These are phyloP conservation scores for Protea cynaroides DNA, from an alignment of 164 flowering plant genomes.

Conservation along the genomic window DNA sequence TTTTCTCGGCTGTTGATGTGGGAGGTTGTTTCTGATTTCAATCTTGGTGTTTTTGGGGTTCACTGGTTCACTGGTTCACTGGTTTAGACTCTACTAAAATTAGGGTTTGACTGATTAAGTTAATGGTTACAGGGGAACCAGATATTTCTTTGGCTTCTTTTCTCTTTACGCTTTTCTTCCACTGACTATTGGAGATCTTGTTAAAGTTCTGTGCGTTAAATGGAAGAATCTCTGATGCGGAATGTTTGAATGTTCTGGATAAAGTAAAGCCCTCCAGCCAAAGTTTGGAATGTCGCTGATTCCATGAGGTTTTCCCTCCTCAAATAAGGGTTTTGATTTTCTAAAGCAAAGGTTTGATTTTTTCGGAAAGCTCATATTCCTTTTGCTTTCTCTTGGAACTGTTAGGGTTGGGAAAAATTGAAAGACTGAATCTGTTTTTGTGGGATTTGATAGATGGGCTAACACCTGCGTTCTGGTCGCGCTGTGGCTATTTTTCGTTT, in stretches of 20 bases:
- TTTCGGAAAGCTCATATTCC: background rate
- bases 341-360: background rate
- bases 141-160: background rate
- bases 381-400: slow-evolving; percentile 1
- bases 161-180: background rate
- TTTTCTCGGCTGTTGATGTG: background rate
- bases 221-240: slow-evolving; percentile 8
- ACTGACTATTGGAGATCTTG: background rate
- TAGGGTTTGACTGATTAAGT: background rate
- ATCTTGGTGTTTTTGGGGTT: background rate
- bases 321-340: background rate
- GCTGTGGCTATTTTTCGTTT: slow-evolving; percentile 7
- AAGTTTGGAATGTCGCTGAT: slow-evolving; percentile 6
- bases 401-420: background rate
- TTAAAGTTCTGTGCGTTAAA: background rate
- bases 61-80: too few relatives aligned
- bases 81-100: background rate
- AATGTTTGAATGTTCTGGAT: slow-evolving; percentile 1
- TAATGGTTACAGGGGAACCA: background rate
- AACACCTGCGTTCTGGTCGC: slow-evolving; percentile 6
- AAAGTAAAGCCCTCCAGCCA: background rate
- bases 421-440: slow-evolving; percentile 1
- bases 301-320: slow-evolving; percentile 11
- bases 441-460: background rate
- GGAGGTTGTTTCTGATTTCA: background rate